Conservation (phyloP, 2,329 filamentous ascomycete species). For the Alternaria alternata region DNA sequence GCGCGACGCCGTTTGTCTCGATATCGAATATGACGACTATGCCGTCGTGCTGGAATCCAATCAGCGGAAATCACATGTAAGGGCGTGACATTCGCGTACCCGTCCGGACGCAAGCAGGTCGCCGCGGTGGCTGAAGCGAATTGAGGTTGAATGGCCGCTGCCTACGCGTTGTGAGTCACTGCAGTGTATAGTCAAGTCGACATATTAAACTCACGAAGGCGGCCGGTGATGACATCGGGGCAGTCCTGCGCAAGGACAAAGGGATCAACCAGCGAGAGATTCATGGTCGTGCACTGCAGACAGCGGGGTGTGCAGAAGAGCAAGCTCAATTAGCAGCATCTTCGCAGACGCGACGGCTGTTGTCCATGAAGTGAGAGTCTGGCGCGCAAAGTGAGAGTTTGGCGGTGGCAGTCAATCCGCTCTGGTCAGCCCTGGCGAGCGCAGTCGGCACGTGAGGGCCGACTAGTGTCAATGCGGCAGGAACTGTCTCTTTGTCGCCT, state of each 20-base stretch:
- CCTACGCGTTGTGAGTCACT: slow-evolving; percentile 50
- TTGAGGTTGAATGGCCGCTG: slow-evolving; percentile 70
- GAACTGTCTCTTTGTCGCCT: slow-evolving; percentile 20
- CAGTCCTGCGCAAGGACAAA: slow-evolving; percentile 81
- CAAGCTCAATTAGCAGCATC: slow-evolving; percentile 31
- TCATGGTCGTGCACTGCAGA: slow-evolving; percentile 60
- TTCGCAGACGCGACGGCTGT: slow-evolving; percentile 23
- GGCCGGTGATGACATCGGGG: slow-evolving; percentile 87
- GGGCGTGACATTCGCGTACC: slow-evolving; percentile 56
- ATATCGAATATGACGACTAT: slow-evolving; percentile 96
- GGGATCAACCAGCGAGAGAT: slow-evolving; percentile 75
- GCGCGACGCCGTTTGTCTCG: slow-evolving; percentile 95
- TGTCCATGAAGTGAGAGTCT: slow-evolving; percentile 18
- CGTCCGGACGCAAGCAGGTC: slow-evolving; percentile 94
- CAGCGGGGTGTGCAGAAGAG: slow-evolving; percentile 20
- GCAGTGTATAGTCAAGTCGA: slow-evolving; percentile 62
- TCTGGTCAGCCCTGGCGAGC: neutral
- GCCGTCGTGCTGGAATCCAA: slow-evolving; percentile 70
- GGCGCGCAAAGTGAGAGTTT: slow-evolving; percentile 19
- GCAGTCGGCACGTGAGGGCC: slow-evolving; percentile 16
- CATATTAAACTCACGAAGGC: slow-evolving; percentile 73
- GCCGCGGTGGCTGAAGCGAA: slow-evolving; percentile 91
- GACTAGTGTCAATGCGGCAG: slow-evolving; percentile 19
- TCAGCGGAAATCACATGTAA: slow-evolving; percentile 29
- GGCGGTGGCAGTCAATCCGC: neutral